These are phyloP conservation scores for Carnegiea gigantea DNA, from an alignment of 179 eudicot genomes.

Conservation along the genomic window DNA sequence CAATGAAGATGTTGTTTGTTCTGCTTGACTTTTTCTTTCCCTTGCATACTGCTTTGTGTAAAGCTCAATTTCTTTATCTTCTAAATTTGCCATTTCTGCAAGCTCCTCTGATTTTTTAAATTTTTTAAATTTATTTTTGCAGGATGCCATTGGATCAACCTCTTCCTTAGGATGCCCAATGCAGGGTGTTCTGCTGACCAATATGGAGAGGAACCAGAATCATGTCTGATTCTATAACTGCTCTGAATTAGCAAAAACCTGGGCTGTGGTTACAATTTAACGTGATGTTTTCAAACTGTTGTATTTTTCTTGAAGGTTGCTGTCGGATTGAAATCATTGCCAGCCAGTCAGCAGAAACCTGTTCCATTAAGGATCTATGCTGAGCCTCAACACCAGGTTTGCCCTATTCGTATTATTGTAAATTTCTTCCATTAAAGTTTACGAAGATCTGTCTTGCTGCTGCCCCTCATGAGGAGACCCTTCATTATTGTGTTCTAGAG, in stretches of 20 bases:
- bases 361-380: conserved; percentile 1
- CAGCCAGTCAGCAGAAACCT: conserved; percentile 3
- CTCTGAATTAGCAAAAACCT: not conserved
- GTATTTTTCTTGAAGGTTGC: conserved; percentile 14
- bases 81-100: not conserved
- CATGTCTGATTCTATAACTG: conserved; percentile 16
- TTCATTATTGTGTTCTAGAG: not conserved
- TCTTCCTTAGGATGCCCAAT: conserved; percentile 6
- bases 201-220: conserved; percentile 11
- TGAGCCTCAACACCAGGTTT: not conserved
- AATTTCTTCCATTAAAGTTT: not conserved
- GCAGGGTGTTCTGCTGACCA: not conserved
- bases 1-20: not conserved
- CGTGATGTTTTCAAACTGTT: not conserved
- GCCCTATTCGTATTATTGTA: not conserved
- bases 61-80: not conserved
- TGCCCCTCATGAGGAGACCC: not conserved
- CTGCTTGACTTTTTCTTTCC: not conserved
- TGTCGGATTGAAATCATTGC: conserved; percentile 10
- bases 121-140: not conserved
- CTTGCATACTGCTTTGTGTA: not conserved
- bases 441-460: not conserved
- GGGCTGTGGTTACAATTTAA: not conserved
- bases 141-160: conserved; percentile 23
- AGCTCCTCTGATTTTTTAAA: not conserved